Evolutionary conservation across 2,329 filamentous ascomycete species (phyloP), one percentile per base, ranked within the genome.

Genomic region (Diplodia sapinea): DNA sequence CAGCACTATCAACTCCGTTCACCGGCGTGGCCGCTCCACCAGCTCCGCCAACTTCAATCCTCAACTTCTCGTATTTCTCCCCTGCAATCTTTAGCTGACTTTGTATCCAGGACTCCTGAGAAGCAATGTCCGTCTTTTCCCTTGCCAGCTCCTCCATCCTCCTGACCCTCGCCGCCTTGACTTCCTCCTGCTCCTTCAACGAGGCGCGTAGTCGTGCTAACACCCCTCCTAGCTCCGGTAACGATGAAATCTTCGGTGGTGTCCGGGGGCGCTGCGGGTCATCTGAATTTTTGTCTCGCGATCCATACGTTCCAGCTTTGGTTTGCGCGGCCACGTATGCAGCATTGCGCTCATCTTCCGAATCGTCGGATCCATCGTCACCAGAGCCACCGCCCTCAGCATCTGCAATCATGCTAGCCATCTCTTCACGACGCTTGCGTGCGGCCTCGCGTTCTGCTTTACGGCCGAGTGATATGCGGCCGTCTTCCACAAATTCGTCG

Each of bases 281-380:
- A 23, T 82, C 75, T 71, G 47, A 77, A 72, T 31, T 67, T 26
- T 72, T 70, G 2, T 81, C 77, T 7, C 77, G 15, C 76, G 82
- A 73, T 68, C 84, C 91, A 73, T 94, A 94, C 81, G 95, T 90
- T n/a, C 93, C 94, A 3, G 92, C 91, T 23, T 91, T 87, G 9
- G 92, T 94, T 80, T 98, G 94, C 4, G 92, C 90, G 12, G 89
- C 87, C 78, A 97, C 94, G 79, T 96, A 98, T 0, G 92, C 94
- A 2, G 90, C 92, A 68, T 89, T 88, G 17, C 86, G 81, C 71
- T 87, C 86, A 47, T 84, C 78, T 70, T 89, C 87, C 1, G 85
- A 87, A 70, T 90, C 86, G 75, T 90, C 88, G 0, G 88, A 88
- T 54, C 89, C 88, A 26, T 87, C 89, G 66, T 94, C 91, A n/a